Conservation (phyloP, 352 stramenopile species). For the Pythium diclinum region DNA sequence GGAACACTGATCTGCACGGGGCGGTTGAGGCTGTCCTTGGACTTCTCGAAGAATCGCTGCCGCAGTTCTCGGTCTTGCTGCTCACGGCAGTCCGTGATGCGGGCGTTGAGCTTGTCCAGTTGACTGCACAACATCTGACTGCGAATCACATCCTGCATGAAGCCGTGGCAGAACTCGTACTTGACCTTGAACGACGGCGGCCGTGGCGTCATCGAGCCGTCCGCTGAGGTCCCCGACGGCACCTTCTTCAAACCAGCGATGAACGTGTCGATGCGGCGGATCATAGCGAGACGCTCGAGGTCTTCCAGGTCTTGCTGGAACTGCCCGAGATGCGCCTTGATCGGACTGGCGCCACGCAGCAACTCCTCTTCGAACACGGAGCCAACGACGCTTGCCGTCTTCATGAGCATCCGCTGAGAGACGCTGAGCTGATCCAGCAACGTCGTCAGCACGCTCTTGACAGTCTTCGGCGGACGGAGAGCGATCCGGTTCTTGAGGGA, state of each 20-base stretch:
- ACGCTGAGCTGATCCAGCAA: slow-evolving; percentile 80
- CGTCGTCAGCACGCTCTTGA: slow-evolving; percentile 84
- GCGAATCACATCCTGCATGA: slow-evolving; percentile 82
- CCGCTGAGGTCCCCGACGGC: neutral
- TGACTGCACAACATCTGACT: slow-evolving; percentile 81
- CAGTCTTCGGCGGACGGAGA: slow-evolving; percentile 59
- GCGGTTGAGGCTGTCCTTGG: slow-evolving; percentile 52
- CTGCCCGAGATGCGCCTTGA: slow-evolving; percentile 61
- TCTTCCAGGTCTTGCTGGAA: slow-evolving; percentile 72
- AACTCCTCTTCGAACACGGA: slow-evolving; percentile 73
- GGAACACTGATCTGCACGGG: slow-evolving; percentile 35
- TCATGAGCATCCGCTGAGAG: slow-evolving; percentile 85
- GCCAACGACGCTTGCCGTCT: slow-evolving; percentile 81
- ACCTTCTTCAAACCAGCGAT: slow-evolving; percentile 53
- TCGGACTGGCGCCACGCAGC: slow-evolving; percentile 63
- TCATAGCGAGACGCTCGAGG: slow-evolving; percentile 71
- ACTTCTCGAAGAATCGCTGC: slow-evolving; percentile 74
- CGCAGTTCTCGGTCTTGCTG: slow-evolving; percentile 74
- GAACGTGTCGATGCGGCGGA: slow-evolving; percentile 74
- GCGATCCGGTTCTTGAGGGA: slow-evolving; percentile 73
- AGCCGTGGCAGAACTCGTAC: slow-evolving; percentile 83
- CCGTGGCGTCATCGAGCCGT: neutral
- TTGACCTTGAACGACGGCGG: slow-evolving; percentile 58
- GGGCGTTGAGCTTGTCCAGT: slow-evolving; percentile 73
- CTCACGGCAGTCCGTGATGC: slow-evolving; percentile 69